Base-by-base conservation (phyloP, 2,329 filamentous ascomycete species). In the Xylaria sp. region DNA sequence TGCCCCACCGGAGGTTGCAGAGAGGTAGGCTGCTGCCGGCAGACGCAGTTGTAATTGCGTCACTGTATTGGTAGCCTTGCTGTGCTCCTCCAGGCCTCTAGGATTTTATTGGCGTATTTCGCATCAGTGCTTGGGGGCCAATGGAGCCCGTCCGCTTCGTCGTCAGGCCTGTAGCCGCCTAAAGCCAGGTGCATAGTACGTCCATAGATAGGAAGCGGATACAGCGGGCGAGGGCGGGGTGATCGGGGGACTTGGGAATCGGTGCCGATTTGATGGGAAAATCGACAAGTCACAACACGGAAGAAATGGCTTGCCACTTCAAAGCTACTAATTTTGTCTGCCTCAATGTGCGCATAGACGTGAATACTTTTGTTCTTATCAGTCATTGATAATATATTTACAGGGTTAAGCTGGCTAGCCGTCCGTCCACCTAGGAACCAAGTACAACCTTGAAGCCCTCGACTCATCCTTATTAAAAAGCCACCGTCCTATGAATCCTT, bases 221-320 rank as follows among this genome's bases (percentile, higher is more conserved):
- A 55, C 41, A 42, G 42, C 45, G 44, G 50, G 51, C 52, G 48
- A 48, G 9, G 29, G 29, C 29, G 24, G 24, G 24, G 24, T 11
- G 24, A 26, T 26, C 24, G 24, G 24, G 24, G 48, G 39, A 37
- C n/a, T 34, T 55, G 44, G 55, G 58, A 48, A 52, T 44, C 13
- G 34, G 34, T 48, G 52, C 58, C 58, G 55, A 58, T 58, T 61
- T 49, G 58, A 39, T 19, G 38, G 38, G 16, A 17, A 34, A 34
- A 34, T 34, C 9, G 39, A 39, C 17, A 38, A 43, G 17, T 51
- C 43, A 48, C 42, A 21, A 21, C 6, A 5, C 19, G 4, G 13
- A 22, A 16, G 16, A 11, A 41, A 18, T 42, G 4, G 40, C n/a
- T n/a, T n/a, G 11, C 4, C 29, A 34, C 29, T 34, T 34, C 29